Evolutionary conservation across 139 green algal species (phyloP), one percentile per base, ranked within the genome.

Genomic region (Picochlorum sp.): DNA sequence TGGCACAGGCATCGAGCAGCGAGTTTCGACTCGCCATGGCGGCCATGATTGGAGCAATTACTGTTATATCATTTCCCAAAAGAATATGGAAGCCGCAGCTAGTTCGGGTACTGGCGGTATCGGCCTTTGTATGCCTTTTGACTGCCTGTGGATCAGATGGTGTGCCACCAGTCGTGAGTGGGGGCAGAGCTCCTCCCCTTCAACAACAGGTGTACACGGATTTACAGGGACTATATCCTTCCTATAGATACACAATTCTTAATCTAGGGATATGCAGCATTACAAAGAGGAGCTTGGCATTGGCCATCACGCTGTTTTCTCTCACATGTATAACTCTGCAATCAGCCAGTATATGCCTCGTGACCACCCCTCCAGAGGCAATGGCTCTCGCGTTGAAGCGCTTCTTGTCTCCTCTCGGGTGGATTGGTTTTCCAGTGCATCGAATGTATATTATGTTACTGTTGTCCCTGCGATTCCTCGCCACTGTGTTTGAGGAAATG

Each of bases 401-500:
- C 10, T 47, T 52, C n/a, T 60, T 77, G 58, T 10, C 23, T 49
- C 71, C 71, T 59, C 50, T 77, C 47, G 37, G 65, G 45, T 21
- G 68, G 37, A 37, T 77, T 23, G 57, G 71, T 38, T 4, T 73
- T 37, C 65, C 65, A 4, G 60, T 73, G 1, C 23, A 59, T 4
- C 62, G 73, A 50, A 49, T 77, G n/a, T 52, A 68, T 23, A 58
- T 77, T 5, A 77, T 64, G 31, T 30, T 69, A 30, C 65, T 77
- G 34, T 50, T 77, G 44, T 64, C 71, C 21, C 65, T 77, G 24
- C 58, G 71, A 21, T 77, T 77, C 34, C 69, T 73, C 49, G 60
- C 64, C 5, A 77, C 61, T 50, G 71, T 70, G 23, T 77, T 77
- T 69, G 71, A 77, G 30, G 71, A 77, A 52, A 41, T 37, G 8